Evolutionary conservation across 2,329 filamentous ascomycete species (phyloP), one percentile per base, ranked within the genome.

Genomic region (Exutisphaerella laricina): DNA sequence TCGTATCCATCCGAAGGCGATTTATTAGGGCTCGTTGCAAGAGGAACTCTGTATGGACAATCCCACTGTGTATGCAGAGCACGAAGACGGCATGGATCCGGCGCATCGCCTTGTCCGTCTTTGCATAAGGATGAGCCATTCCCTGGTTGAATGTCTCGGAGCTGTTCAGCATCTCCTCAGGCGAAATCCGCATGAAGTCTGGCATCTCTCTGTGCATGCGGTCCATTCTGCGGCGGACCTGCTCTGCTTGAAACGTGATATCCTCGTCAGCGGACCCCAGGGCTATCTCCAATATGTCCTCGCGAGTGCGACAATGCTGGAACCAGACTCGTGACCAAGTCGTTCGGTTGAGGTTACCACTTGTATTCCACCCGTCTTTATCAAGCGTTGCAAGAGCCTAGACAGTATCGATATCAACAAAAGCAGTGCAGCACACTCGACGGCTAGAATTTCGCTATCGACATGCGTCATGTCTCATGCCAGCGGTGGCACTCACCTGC

Each of bases 231-330:
- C 66, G 66, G 7, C 55, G 53, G 5, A 64, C 61, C n/a, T 73
- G 51, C 6, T 67, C 62, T 0, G 58, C 53, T 4, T 67, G 65
- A 7, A 60, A 54, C 7, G 65, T 45, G 3, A 72, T 59, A 6
- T 70, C 65, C 7, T 64, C 59, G 5, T 60, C 57, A 42, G 58
- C 57, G 3, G 61, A 53, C 3, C 71, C 71, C 0, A 80, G 59
- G 0, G 76, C 75, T 16, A 80, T 66, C 48, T 80, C 74, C 4
- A 82, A 65, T 4, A 82, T 71, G 35, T 82, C 77, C 47, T 82
- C 78, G 2, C 74, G 67, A 5, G 81, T 66, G 1, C 66, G 55
- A 2, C 71, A 70, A 25, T 80, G 66, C 8, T 70, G 64, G 1
- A 67, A 65, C 32, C 71, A 70, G 0, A 73, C 69, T 18, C 77